Base-by-base conservation (phyloP, 176 grass and related monocot genomes). In the Musa beccarii region DNA sequence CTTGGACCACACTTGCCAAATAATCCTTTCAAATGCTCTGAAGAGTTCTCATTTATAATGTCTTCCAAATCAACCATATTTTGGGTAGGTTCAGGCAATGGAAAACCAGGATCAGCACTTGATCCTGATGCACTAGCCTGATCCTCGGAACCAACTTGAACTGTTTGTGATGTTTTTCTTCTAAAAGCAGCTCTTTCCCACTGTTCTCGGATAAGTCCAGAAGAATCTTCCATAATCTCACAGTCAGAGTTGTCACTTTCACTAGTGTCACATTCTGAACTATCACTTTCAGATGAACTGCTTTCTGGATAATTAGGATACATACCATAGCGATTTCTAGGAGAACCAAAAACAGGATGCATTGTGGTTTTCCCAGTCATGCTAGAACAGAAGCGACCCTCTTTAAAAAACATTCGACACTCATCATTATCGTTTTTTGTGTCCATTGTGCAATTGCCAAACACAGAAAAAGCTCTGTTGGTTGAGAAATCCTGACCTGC, bases 111-210 rank as follows among this genome's bases (percentile, higher is more conserved):
- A 79, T 81, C 81, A 21, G 68, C 55, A 62, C 68, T 75, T 51
- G 89, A 89, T 63, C 79, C 0, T 1, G 74, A 89, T 70, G 72
- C 76, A 83, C 63, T 84, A 75, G 53, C 22, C 62, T 65, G 54
- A 79, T 68, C 78, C 61, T 76, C 68, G 29, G 54, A 81, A 15
- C 49, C 3, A 34, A 78, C 20, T 24, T n/a, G 79, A 59, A 49
- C 56, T 22, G 23, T 70, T n/a, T 69, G 75, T 76, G 74, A 74
- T 20, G 26, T 76, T 49, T 70, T 80, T 71, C 77, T 94, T 21
- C 70, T 99, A 12, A 68, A 90, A 79, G 89, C 82, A 78, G 95
- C 90, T 3, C 57, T 85, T 87, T 99, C 90, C 95, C 90, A 99
- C 73, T 69, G 28, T 78, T 87, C 76, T 12, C 90, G 88, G 16